Conservation (phyloP, 2,329 filamentous ascomycete species). For the Mycocentrospora acerina region DNA sequence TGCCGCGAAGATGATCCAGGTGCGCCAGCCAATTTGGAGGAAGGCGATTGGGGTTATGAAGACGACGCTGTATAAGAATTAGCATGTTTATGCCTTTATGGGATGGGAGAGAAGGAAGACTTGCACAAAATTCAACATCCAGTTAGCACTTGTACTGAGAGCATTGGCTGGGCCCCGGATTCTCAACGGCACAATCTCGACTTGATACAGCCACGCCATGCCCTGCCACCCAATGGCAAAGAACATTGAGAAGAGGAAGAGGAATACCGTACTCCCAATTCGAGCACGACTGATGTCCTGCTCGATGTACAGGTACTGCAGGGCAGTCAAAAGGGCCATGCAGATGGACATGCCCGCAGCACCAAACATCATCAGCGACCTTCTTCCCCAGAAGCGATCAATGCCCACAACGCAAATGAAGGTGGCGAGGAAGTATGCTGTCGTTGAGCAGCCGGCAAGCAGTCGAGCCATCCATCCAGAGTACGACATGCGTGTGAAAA, state of each 20-base stretch:
- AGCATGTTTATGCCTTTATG: too few relatives aligned
- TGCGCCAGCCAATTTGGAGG: constrained; percentile 54
- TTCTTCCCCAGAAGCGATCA: constrained; percentile 39
- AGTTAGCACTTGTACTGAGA: constrained; percentile 85
- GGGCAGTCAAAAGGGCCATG: constrained; percentile 34
- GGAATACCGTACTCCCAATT: constrained; percentile 62
- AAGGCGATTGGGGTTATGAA: constrained; percentile 66
- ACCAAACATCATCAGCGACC: constrained; percentile 40
- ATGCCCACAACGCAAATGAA: constrained; percentile 42
- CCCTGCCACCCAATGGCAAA: constrained; percentile 82
- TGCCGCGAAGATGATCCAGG: constrained; percentile 60
- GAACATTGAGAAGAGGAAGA: constrained; percentile 88
- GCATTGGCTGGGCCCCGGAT: constrained; percentile 86
- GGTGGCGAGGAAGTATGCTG: constrained; percentile 40
- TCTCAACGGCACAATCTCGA: constrained; percentile 84
- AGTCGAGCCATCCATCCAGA: constrained; percentile 46
- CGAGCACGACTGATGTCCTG: constrained; percentile 22
- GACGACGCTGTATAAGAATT: constrained; percentile 57
- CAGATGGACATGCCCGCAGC: constrained; percentile 37
- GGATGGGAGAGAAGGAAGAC: constrained; percentile 42
- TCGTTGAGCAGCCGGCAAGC: constrained; percentile 41
- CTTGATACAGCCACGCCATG: constrained; percentile 62
- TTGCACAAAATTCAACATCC: constrained; percentile 60
- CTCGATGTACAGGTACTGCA: constrained; percentile 28
- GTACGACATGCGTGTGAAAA: constrained; percentile 53